phyloP scores from a whole-genome alignment of 2,329 filamentous ascomycete species.

The Immersiporthe knoxdaviesiana region DNA sequence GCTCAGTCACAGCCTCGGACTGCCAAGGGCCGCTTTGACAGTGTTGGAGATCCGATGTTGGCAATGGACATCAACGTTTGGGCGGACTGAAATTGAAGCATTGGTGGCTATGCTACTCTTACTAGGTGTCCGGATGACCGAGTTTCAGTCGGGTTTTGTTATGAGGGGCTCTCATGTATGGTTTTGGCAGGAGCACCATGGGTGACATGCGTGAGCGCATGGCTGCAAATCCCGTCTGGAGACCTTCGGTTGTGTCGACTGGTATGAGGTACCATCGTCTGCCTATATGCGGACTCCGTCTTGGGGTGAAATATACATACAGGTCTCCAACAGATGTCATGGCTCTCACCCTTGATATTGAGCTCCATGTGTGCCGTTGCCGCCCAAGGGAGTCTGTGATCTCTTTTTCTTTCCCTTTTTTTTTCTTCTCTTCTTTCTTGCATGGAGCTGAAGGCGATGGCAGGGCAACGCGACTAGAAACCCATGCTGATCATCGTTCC shows the following conservation, averaged over 20 bases:
- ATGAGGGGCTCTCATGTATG: background rate
- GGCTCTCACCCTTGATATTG: background rate
- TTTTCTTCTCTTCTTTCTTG: too few species aligned
- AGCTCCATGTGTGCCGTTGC: background rate
- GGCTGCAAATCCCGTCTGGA: background rate
- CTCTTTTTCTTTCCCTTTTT: background rate
- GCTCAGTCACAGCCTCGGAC: conserved; percentile 14
- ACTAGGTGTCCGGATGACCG: background rate
- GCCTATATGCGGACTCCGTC: background rate
- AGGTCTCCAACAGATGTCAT: background rate
- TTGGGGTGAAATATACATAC: background rate
- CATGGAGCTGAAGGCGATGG: background rate
- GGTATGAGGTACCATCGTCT: background rate
- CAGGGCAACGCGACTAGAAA: background rate
- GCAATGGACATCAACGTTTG: conserved; percentile 24
- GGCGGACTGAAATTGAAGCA: conserved; percentile 15
- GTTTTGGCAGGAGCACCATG: too few species aligned
- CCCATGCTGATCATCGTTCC: background rate
- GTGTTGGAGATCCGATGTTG: conserved; percentile 21
- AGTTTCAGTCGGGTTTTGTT: background rate
- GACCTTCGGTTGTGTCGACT: background rate
- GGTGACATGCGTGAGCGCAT: background rate
- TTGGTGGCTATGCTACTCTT: background rate
- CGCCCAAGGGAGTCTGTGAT: background rate
- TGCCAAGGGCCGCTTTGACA: background rate